Evolutionary conservation across 768 basidiomycete species (phyloP).

Genomic region (Lentinula detonsa): DNA sequence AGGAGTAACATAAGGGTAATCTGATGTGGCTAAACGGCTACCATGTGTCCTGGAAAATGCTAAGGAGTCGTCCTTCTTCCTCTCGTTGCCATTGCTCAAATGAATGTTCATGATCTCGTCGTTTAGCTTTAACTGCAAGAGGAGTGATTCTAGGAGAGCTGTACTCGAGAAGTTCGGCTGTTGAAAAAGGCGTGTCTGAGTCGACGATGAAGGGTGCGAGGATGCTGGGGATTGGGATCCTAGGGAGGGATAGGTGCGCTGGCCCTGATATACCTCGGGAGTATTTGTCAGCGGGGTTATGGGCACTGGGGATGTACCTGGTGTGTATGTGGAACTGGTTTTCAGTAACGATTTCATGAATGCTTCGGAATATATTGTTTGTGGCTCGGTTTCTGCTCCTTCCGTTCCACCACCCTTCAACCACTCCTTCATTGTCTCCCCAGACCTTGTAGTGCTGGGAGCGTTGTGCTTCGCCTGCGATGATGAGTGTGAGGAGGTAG

Average conservation of each 20-base stretch:
- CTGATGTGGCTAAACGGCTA: not conserved
- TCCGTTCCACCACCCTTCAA: conserved; percentile 28
- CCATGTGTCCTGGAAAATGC: not conserved
- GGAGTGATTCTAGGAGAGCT: not conserved
- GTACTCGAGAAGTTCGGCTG: not conserved
- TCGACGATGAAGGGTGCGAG: not conserved
- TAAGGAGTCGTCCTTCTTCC: not conserved
- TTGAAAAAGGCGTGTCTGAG: not conserved
- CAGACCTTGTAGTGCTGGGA: not conserved
- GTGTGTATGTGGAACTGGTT: conserved; percentile 9
- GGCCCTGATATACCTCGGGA: conserved; percentile 11
- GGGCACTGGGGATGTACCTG: conserved; percentile 8
- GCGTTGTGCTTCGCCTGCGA: not conserved
- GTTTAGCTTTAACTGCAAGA: not conserved
- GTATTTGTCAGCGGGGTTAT: conserved; percentile 17
- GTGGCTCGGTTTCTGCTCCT: conserved; percentile 18
- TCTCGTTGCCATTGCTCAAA: not conserved
- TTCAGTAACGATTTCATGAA: conserved; percentile 9
- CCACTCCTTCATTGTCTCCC: conserved; percentile 27
- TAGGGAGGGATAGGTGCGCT: conserved; percentile 6
- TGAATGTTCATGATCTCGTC: not conserved
- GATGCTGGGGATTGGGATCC: conserved; percentile 7
- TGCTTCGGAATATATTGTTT: conserved; percentile 23
- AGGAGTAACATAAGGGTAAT: not conserved
- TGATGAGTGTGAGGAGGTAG: no score